Base-by-base conservation (phyloP, 2,329 filamentous ascomycete species). In the Paecilomyces niveus region DNA sequence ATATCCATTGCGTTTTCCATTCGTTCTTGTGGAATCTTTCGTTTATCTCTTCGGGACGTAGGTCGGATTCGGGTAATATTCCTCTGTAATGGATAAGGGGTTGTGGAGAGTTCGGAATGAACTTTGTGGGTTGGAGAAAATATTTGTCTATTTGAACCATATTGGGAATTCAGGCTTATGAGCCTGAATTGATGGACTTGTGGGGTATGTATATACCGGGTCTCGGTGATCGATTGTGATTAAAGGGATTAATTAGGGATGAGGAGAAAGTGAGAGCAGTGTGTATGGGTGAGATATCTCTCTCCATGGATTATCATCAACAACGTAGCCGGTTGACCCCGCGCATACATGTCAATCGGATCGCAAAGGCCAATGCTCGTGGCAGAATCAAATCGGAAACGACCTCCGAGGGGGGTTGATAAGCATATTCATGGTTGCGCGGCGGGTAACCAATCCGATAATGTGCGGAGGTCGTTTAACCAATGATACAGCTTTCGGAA, bases 1-100 rank as follows among this genome's bases (percentile, higher is more conserved):
- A 81, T 54, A 85, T 80, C 83, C 83, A 85, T 59, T 82, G 77
- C 0, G 76, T 75, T 32, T 78, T 65, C 83, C 83, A 85, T 26
- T 72, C 78, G 62, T 85, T 83, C 22, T 64, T 60, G 1, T 69
- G 62, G 65, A 83, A 81, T 15, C 77, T 69, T 56, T 81, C 73
- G 68, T 79, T 74, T 21, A 79, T 69, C 2, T 71, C 61, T 13
- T 59, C 60, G 7, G 73, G 59, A 21, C 63, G 63, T 57, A 71
- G 68, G 7, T 64, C 54, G 2, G 68, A 62, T 24, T 68, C 54
- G 15, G 67, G 54, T 0, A 80, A 70, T 2, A 81, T 69, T 29
- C 74, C 71, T 1, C 74, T 76, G 64, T 84, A 85, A 68, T 84
- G 81, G 3, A 85, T 72, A 0, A 85, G 69, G 1, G 81, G 80